Base-by-base conservation (phyloP, 164 flowering plant genomes). In the Liriodendron chinense region DNA sequence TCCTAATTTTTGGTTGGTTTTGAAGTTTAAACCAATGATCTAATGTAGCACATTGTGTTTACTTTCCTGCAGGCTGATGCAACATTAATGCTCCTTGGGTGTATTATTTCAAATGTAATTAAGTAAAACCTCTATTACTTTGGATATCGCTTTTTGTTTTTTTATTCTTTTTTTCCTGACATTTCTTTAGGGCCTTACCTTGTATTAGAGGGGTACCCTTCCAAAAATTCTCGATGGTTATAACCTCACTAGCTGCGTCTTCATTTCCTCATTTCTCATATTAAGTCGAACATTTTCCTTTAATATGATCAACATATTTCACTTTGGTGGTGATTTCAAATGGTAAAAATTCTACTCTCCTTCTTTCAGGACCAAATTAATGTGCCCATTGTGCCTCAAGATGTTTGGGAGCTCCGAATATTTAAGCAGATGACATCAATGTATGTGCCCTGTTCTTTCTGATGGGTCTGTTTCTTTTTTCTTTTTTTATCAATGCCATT, bases 331-430 rank as follows among this genome's bases (percentile, higher is more conserved):
- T 48, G 20, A 21, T 62, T 59, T 26, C 24, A 61, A 21, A 25
- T 59, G 57, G 34, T 59, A 23, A 10, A 34, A 3, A 28, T 28
- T 74, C 22, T 7, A 59, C 16, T 73, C 24, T 10, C 22, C 61
- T 70, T 73, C 65, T 61, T 80, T 48, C 87, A 96, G 99, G 93
- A 87, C 72, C 63, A 78, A 70, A 26, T 84, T 24, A 84, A 71
- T 72, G 65, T 84, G 62, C 83, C 77, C 65, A 59, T 78, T 72
- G 83, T 94, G 74, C 87, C 97, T 72, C 92, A 80, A 77, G 99
- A 96, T 83, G 76, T 91, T 16, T 96, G 98, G 98, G 97, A 96
- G 61, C 97, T 90, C 75, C 86, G 81, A 43, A 77, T 92, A 67
- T 94, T 94, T 83, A 91, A 86, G 80, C 82, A 80, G 71, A 69